A percentile compares a stretch with the other conserved stretches of the same genome.
These are phyloP conservation scores for Rhododendron kiyosumense DNA, from an alignment of 148 eudicot genomes.

Conservation along the genomic window DNA sequence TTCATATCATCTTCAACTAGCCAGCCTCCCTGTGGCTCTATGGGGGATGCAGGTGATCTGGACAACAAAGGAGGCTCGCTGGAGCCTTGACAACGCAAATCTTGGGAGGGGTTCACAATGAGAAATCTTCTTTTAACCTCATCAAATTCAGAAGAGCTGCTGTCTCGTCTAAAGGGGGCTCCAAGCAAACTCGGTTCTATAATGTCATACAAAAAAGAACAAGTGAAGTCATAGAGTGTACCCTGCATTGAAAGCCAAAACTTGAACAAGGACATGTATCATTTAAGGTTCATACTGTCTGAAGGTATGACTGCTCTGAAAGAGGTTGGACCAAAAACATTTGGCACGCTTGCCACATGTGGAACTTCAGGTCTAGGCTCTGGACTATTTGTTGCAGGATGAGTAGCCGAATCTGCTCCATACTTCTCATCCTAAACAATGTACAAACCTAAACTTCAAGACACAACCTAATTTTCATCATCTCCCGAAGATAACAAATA, in stretches of 20 bases:
- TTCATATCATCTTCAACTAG: slow-evolving; percentile 49
- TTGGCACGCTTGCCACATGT: slow-evolving; percentile 36
- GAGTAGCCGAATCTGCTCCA: slow-evolving; percentile 30
- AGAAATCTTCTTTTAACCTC: slow-evolving; percentile 35
- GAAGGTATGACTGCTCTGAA: slow-evolving; percentile 39
- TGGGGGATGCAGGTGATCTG: slow-evolving; percentile 40
- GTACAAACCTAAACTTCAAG: neutral
- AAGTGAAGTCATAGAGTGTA: neutral
- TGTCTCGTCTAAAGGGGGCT: slow-evolving; percentile 59
- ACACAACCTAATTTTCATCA: neutral
- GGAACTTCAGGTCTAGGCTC: slow-evolving; percentile 44
- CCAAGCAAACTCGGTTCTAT: slow-evolving; percentile 88
- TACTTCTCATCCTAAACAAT: slow-evolving; percentile 45
- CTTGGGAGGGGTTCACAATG: slow-evolving; percentile 30
- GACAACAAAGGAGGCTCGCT: slow-evolving; percentile 61
- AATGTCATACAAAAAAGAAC: slow-evolving; percentile 13
- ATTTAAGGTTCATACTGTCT: slow-evolving; percentile 46
- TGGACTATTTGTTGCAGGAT: slow-evolving; percentile 29
- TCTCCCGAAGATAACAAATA: neutral
- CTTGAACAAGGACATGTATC: slow-evolving; percentile 2
- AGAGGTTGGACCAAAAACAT: slow-evolving; percentile 33
- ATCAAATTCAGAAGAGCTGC: slow-evolving; percentile 28
- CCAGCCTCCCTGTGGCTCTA: slow-evolving; percentile 59
- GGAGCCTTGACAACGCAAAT: slow-evolving; percentile 30
- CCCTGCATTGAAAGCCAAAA: slow-evolving; percentile 4